phyloP scores from a whole-genome alignment of 108 stramenopile genomes.

The Mediolabrus comicus region DNA sequence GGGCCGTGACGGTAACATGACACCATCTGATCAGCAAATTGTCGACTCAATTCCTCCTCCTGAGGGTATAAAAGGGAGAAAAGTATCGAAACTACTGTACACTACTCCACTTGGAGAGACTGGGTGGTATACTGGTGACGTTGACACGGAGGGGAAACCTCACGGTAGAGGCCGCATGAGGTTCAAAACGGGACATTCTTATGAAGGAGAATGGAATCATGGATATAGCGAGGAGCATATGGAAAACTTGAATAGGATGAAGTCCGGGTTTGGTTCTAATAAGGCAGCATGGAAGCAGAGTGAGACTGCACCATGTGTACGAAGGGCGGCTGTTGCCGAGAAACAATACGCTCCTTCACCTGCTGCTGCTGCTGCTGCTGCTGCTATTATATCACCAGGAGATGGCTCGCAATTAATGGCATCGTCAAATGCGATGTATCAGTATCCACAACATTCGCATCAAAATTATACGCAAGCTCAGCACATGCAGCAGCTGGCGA shows the following conservation, averaged over 20 bases:
- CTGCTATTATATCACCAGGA: no score
- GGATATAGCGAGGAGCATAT: conserved; percentile 12
- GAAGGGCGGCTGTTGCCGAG: background rate
- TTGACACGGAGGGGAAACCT: conserved; percentile 40
- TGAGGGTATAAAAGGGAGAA: background rate
- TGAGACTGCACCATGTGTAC: background rate
- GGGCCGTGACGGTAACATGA: no score
- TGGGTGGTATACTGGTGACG: conserved; percentile 54
- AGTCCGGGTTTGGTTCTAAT: background rate
- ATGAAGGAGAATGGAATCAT: conserved; percentile 39
- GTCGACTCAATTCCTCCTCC: background rate
- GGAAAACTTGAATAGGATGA: conserved; percentile 2
- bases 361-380: no score
- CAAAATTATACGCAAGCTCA: background rate
- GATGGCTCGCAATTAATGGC: no score
- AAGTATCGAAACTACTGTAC: conserved; percentile 17
- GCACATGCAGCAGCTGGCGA: background rate
- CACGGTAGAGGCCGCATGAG: conserved; percentile 62
- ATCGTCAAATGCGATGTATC: background rate
- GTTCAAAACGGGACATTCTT: conserved; percentile 56
- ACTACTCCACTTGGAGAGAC: conserved; percentile 57
- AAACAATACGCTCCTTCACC: background rate
- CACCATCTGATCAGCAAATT: background rate
- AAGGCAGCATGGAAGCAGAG: background rate
- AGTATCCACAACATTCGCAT: background rate